Conservation (phyloP, 345 rosid genomes). For the Garcia nutans region DNA sequence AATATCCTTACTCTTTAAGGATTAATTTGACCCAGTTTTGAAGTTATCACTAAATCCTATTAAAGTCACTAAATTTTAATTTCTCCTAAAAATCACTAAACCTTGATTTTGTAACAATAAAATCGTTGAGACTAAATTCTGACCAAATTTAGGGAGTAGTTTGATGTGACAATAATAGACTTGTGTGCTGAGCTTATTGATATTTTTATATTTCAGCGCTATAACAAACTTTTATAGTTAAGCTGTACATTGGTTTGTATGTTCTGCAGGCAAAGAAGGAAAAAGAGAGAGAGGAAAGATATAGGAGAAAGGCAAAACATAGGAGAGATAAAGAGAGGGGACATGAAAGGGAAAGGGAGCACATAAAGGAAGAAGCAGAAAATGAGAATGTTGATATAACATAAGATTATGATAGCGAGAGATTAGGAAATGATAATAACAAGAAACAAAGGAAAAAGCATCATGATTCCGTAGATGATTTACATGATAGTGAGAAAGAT, state of each 20-base stretch:
- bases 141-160: too few species aligned
- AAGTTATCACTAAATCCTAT: too few species aligned
- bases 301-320: slow-evolving; percentile 58
- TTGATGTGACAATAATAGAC: too few species aligned
- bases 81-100: too few species aligned
- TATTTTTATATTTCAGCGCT: neutral
- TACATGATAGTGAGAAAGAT: slow-evolving; percentile 54
- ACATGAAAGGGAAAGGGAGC: slow-evolving; percentile 61
- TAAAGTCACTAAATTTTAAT: too few species aligned
- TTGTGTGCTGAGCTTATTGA: too few species aligned
- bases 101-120: too few species aligned
- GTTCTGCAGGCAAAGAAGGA: slow-evolving; percentile 61
- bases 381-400: slow-evolving; percentile 36
- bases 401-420: slow-evolving; percentile 50
- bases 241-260: slow-evolving; percentile 11
- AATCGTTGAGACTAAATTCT: too few species aligned
- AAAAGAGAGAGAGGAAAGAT: slow-evolving; percentile 67
- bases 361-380: slow-evolving; percentile 48
- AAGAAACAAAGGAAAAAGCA: slow-evolving; percentile 61
- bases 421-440: slow-evolving; percentile 56
- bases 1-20: too few species aligned
- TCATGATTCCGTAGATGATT: slow-evolving; percentile 43
- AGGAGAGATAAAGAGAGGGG: slow-evolving; percentile 68
- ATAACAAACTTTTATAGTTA: neutral
- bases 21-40: too few species aligned